Evolutionary conservation across 176 grass and related monocot genomes (phyloP), one percentile per base, ranked within the genome.

Genomic region (Triticum urartu): DNA sequence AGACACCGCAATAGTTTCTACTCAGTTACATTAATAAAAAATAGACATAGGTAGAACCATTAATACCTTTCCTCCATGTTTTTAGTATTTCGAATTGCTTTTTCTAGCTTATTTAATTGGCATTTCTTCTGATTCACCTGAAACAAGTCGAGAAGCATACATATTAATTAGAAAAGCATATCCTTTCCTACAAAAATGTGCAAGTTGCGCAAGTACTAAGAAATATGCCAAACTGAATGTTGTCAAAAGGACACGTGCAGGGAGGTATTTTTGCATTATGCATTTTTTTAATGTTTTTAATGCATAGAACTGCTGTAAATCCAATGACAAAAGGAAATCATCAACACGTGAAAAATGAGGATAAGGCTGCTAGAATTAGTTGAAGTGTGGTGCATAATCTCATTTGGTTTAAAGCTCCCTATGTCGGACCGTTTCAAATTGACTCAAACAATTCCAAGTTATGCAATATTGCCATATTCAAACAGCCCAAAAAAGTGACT

Each of bases 61-160:
- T 30, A 72, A 75, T 87, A 95, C 94, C 94, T 93, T 36, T 93
- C 88, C 48, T 93, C 91, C 75, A 89, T 79, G 47, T 72, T 87
- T 87, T 95, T 95, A 14, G 77, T 85, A 85, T 83, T 67, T 77
- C 79, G 76, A 63, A 92, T 88, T 45, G 83, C 88, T 81, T 89
- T 72, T 42, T 95, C 94, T 68, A 89, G 77, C 26, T 89, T 93
- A 39, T 54, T 72, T 82, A 95, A 69, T 68, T 82, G 78, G 42
- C 59, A 86, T 69, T 89, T 95, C 71, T 80, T 93, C 39, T 84
- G 89, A 52, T 81, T 75, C 75, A 78, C 83, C 94, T 95, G 78
- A 88, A 79, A 88, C 67, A 77, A 69, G 47, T 30, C 20, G 20
- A 83, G 72, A 80, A 58, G 13, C 80, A 43, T 21, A 62, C 43